Conservation (phyloP, 768 basidiomycete species). For the Naganishia onofrii region DNA sequence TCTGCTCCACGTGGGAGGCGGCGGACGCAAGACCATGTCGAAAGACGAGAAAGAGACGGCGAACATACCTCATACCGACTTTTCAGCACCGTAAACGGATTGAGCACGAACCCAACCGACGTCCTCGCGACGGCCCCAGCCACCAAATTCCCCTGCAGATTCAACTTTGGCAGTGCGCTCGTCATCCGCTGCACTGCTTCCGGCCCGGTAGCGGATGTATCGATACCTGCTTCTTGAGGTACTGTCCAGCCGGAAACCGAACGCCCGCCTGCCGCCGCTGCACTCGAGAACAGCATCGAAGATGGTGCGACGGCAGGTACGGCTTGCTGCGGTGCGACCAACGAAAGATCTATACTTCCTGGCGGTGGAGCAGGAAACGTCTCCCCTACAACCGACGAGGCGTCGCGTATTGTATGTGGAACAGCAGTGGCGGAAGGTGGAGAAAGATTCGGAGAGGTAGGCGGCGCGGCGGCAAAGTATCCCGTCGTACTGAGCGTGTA, state of each 20-base stretch:
- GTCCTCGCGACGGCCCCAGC: slow-evolving; percentile 81
- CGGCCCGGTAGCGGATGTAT: neutral
- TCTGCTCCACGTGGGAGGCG: no score
- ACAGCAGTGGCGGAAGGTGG: slow-evolving; percentile 6
- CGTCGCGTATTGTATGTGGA: neutral
- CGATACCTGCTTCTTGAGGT: neutral
- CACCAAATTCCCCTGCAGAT: slow-evolving; percentile 74
- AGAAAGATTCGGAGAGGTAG: neutral
- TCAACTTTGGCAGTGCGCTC: slow-evolving; percentile 55
- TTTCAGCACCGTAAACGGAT: slow-evolving; percentile 87
- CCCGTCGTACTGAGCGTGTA: slow-evolving; percentile 68
- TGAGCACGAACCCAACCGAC: slow-evolving; percentile 75
- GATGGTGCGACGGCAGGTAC: no score
- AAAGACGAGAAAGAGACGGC: no score
- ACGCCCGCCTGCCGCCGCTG: no score
- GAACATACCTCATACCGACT: slow-evolving; percentile 76
- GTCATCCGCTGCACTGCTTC: neutral
- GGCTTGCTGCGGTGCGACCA: no score
- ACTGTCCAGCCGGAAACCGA: no score
- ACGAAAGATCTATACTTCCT: no score
- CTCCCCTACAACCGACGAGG: neutral
- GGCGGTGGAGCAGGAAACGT: neutral
- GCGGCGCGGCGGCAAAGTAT: slow-evolving; percentile 59
- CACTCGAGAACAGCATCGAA: no score
- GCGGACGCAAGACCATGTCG: no score